A percentile compares a stretch with the other conserved stretches of the same genome.
Evolutionary conservation across 768 basidiomycete genomes (phyloP).

Genomic region (Tulasnella sp.): DNA sequence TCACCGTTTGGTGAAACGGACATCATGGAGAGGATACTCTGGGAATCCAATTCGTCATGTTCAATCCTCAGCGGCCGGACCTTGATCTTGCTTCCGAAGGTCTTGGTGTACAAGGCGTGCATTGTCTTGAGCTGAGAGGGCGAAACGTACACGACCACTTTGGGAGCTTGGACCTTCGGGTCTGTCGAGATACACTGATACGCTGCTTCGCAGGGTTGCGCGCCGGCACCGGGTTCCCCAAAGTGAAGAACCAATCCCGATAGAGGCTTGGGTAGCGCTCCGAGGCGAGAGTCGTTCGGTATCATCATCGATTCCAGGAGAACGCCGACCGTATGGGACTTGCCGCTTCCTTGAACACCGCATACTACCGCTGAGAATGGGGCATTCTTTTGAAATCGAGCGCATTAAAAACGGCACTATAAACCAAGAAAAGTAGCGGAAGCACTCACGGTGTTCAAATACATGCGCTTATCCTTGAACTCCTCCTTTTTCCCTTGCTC

Average conservation of each 20-base stretch:
- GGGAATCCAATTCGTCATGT: slow-evolving; percentile 4
- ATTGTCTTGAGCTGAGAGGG: slow-evolving; percentile 50
- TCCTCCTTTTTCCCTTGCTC: slow-evolving; percentile 26
- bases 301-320: slow-evolving; percentile 10
- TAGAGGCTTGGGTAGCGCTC: not conserved
- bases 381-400: slow-evolving; percentile 1
- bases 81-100: not conserved
- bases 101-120: slow-evolving; percentile 37
- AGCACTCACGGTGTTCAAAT: slow-evolving; percentile 51
- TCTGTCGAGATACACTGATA: slow-evolving; percentile 37
- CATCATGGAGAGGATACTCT: slow-evolving; percentile 10
- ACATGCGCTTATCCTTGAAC: slow-evolving; percentile 41
- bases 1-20: slow-evolving; percentile 33
- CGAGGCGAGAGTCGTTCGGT: not conserved
- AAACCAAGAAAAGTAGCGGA: not conserved
- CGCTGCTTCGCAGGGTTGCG: slow-evolving; percentile 54
- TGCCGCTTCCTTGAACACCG: slow-evolving; percentile 12
- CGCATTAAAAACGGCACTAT: not conserved
- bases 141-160: slow-evolving; percentile 46
- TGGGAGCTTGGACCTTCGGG: slow-evolving; percentile 15
- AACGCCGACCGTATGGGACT: slow-evolving; percentile 12
- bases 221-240: slow-evolving; percentile 49
- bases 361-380: slow-evolving; percentile 13
- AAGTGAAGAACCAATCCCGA: slow-evolving; percentile 58
- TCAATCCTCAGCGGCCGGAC: slow-evolving; percentile 31